Base-by-base conservation (phyloP, 257 asterid species). In the Solanum okadae region DNA sequence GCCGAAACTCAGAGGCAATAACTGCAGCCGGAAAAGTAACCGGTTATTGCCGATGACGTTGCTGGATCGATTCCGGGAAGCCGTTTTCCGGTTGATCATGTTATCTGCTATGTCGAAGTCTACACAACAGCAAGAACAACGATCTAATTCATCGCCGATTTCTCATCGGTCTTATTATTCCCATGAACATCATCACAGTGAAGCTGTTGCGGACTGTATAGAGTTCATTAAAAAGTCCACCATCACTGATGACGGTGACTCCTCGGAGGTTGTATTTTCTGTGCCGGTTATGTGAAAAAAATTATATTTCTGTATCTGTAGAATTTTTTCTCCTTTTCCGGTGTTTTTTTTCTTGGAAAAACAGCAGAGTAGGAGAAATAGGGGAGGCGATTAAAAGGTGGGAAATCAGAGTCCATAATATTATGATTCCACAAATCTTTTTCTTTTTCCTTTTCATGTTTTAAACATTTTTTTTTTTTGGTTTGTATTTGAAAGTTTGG, bases 61-160 rank as follows among this genome's bases (percentile, higher is more conserved):
- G 88, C 72, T 92, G n/a, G 94, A 92, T 84, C 92, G 93, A 8
- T 87, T 92, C 81, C 92, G 93, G 6, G 91, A 90, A 83, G 93
- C 92, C 7, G 87, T 92, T 90, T 91, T 91, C 31, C 87, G 90
- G 23, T 81, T 92, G 56, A 92, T 92, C 12, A 89, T 91, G 92
- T 61, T 92, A 23, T 91, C 93, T 14, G 91, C 92, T 83, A 81
- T 91, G 77, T 90, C 92, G 75, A 92, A 91, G 68, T 42, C 90
- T 61, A 34, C 72, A 31, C 35, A 63, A 56, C 65, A 20, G n/a
- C 31, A 33, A 6, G 79, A 61, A 22, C 38, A 46, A 3, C 49
- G 25, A 33, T 31, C 75, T n/a, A 75, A 75, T 75, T 22, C 67
- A 10, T 78, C 88, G 25, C 33, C 89, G 2, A 34, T 46, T 70